Conservation (phyloP, 208 protist genomes). For the Acanthamoeba castellanii region DNA sequence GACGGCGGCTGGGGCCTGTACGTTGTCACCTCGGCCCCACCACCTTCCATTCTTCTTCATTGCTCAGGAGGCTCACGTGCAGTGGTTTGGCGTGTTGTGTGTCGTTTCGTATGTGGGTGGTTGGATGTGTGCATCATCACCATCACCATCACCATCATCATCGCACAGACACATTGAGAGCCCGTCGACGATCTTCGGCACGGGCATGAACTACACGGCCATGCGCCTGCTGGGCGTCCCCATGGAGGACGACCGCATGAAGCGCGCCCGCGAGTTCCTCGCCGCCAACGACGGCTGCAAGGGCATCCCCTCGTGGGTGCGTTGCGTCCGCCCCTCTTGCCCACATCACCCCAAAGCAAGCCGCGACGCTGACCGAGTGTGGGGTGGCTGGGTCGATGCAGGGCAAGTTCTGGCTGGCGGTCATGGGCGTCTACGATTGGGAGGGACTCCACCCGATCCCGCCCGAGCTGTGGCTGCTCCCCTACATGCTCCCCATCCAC, state of each 20-base stretch:
- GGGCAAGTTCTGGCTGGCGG: constrained; percentile 97
- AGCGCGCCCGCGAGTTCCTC: constrained; percentile 92
- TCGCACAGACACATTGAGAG: constrained; percentile 93
- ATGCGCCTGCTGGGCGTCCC: constrained; percentile 95
- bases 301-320: constrained; percentile 94
- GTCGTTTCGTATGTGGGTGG: neutral
- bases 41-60: too few species aligned
- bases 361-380: neutral
- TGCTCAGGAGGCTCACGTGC: too few species aligned
- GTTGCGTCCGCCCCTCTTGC: neutral
- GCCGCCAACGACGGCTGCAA: constrained; percentile 90
- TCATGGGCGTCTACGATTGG: constrained; percentile 95
- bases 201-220: constrained; percentile 95
- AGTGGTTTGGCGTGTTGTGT: neutral
- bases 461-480: constrained; percentile 95
- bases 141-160: neutral
- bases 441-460: constrained; percentile 95
- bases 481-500: constrained; percentile 94
- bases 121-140: neutral
- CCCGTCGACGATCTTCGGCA: constrained; percentile 97
- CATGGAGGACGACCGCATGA: constrained; percentile 87
- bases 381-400: neutral
- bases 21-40: neutral
- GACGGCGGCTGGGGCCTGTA: constrained; percentile 97
- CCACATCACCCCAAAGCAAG: neutral